A percentile compares a stretch with the other conserved stretches of the same genome.
phyloP scores from a whole-genome alignment of 1,139 yeast genomes.

The Lodderomyces margitis region DNA sequence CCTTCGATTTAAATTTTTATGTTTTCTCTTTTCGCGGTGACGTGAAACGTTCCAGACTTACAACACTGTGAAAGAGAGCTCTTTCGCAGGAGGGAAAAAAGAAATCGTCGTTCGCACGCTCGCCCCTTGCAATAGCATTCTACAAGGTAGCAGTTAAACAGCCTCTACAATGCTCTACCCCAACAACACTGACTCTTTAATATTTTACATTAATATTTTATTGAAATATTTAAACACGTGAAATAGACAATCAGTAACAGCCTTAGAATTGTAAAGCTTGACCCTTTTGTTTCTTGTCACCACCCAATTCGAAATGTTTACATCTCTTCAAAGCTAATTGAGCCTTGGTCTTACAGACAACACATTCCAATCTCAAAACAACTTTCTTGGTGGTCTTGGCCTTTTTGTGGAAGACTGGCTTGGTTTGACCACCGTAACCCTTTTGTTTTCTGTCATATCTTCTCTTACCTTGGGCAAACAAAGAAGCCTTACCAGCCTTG shows the following conservation, averaged over 20 bases:
- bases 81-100: too few relatives aligned
- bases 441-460: constrained; percentile 99
- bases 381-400: constrained; percentile 99
- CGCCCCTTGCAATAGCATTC: too few relatives aligned
- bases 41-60: background rate
- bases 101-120: background rate
- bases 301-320: constrained; percentile 99
- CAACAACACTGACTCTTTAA: background rate
- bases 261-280: constrained; percentile 91
- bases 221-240: constrained; percentile 1
- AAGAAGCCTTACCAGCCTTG: constrained; percentile 99
- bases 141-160: too few relatives aligned
- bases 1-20: background rate
- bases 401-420: constrained; percentile 99
- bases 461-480: constrained; percentile 99
- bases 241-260: constrained; percentile 9
- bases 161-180: background rate
- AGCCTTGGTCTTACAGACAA: constrained; percentile 97
- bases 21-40: background rate
- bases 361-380: constrained; percentile 99
- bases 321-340: constrained; percentile 98
- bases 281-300: constrained; percentile 99
- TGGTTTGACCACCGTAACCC: constrained; percentile 99
- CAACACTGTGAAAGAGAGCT: background rate
- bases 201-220: constrained; percentile 6